Base-by-base conservation (phyloP, 2,329 filamentous ascomycete species). In the Pleomassaria siparia region DNA sequence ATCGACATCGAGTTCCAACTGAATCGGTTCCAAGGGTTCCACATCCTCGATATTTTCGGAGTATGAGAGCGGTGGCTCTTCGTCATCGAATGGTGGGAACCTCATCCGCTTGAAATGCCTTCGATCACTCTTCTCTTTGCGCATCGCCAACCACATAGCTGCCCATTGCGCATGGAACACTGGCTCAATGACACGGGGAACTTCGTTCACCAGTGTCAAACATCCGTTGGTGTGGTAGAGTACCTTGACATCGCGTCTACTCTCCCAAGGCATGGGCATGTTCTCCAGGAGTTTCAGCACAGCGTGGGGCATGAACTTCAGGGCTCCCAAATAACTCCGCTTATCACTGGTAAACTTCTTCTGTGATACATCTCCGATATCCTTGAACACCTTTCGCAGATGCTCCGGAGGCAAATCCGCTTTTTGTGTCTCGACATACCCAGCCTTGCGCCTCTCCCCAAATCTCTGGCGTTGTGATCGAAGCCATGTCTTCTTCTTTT, bases 221-320 rank as follows among this genome's bases (percentile, higher is more conserved):
- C 95, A 99, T 24, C 94, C 94, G 65, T 99, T 99, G 63, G 97
- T 91, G 67, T 99, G 94, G 71, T 99, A 99, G 11, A 99, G 79
- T 22, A 99, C 94, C 75, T 97, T 97, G 53, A 99, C 95, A 66
- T 99, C 94, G 54, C 91, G 84, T 21, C 90, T 85, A 47, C 91
- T 94, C 75, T 99, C 94, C 94, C 94, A 99, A 0, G 94, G 94
- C 94, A 99, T 99, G 3, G 94, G 94, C 94, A 99, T 99, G 64
- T 99, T 99, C 76, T 99, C 94, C 47, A 99, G 74, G 20, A 99
- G 80, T 77, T 99, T 99, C 75, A 99, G 76, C 10, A 99, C 94
- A 5, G 94, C 94, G 69, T 99, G 94, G 1, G 94, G 94, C 94
- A 99, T 99, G 76, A 96, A 99, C 75, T 99, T 99, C 54, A 99